Evolutionary conservation across 2,329 filamentous ascomycete species (phyloP).

Genomic region (Talaromyces funiculosus): DNA sequence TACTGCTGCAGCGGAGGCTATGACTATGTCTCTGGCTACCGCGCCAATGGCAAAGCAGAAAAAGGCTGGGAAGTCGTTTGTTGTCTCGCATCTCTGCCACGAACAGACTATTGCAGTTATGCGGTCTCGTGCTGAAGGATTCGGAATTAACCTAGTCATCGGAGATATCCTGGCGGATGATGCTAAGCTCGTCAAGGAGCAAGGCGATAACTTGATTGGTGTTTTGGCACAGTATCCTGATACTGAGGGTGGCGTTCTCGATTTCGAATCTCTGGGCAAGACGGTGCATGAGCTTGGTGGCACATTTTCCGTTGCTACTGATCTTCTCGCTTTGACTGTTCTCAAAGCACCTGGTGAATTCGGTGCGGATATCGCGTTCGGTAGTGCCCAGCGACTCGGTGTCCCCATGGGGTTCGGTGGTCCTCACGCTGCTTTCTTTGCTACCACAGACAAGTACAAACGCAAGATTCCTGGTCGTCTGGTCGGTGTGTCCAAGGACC

Average conservation of each 20-base stretch:
- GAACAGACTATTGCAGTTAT: slow-evolving; percentile 82
- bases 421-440: slow-evolving; percentile 95
- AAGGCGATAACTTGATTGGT: slow-evolving; percentile 78
- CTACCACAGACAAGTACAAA: slow-evolving; percentile 85
- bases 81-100: slow-evolving; percentile 77
- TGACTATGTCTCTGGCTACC: slow-evolving; percentile 83
- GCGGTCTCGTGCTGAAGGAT: slow-evolving; percentile 80
- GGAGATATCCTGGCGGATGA: slow-evolving; percentile 65
- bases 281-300: slow-evolving; percentile 70
- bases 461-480: slow-evolving; percentile 87
- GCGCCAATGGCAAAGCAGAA: slow-evolving; percentile 67
- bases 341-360: slow-evolving; percentile 89
- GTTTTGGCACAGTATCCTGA: slow-evolving; percentile 95
- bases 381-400: slow-evolving; percentile 84
- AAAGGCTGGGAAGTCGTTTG: slow-evolving; percentile 69
- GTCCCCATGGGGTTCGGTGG: slow-evolving; percentile 89
- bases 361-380: slow-evolving; percentile 91
- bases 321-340: slow-evolving; percentile 78
- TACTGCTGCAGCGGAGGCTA: slow-evolving; percentile 88
- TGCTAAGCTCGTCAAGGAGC: slow-evolving; percentile 60
- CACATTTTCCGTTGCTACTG: slow-evolving; percentile 81
- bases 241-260: slow-evolving; percentile 71
- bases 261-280: slow-evolving; percentile 69
- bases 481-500: slow-evolving; percentile 86
- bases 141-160: slow-evolving; percentile 72